phyloP scores from a whole-genome alignment of 2,329 filamentous ascomycete genomes.

The Penicillium sp. region DNA sequence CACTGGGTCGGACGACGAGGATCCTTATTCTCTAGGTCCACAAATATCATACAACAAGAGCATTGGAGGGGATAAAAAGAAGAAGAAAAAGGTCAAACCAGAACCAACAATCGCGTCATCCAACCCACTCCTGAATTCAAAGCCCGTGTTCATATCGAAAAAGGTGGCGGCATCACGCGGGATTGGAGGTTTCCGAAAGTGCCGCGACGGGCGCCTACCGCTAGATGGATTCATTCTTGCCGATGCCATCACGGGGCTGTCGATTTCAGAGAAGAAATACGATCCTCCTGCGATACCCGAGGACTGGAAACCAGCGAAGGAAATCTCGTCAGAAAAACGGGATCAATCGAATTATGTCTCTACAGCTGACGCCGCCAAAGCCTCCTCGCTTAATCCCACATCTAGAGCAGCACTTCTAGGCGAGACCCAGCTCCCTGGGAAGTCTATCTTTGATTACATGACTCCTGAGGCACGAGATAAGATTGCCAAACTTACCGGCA shows the following conservation, averaged over 20 bases:
- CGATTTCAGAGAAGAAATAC: constrained; percentile 48
- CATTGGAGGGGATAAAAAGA: constrained; percentile 79
- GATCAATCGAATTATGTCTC: constrained; percentile 57
- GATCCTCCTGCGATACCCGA: constrained; percentile 45
- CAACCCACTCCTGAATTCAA: constrained; percentile 65
- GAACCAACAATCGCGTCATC: constrained; percentile 49
- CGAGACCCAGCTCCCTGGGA: constrained; percentile 77
- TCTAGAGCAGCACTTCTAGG: constrained; percentile 77
- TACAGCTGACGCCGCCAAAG: constrained; percentile 73
- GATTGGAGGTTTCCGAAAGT: constrained; percentile 61
- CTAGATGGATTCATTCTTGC: constrained; percentile 78
- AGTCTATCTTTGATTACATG: constrained; percentile 94
- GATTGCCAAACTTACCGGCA: constrained; percentile 74
- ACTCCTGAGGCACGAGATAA: constrained; percentile 73
- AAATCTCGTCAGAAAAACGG: constrained; percentile 42
- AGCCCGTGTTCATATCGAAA: constrained; percentile 74
- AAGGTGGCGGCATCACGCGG: constrained; percentile 51
- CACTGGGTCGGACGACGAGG: constrained; percentile 90
- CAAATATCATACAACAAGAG: constrained; percentile 82
- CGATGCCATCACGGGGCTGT: constrained; percentile 51
- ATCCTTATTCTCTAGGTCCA: constrained; percentile 88
- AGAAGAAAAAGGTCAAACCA: constrained; percentile 59
- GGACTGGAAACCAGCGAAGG: constrained; percentile 68
- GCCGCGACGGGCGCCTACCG: constrained; percentile 78
- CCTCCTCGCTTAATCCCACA: constrained; percentile 72